Conservation (phyloP, 495 filamentous ascomycete genomes). For the Aspergillus egyptiacus region DNA sequence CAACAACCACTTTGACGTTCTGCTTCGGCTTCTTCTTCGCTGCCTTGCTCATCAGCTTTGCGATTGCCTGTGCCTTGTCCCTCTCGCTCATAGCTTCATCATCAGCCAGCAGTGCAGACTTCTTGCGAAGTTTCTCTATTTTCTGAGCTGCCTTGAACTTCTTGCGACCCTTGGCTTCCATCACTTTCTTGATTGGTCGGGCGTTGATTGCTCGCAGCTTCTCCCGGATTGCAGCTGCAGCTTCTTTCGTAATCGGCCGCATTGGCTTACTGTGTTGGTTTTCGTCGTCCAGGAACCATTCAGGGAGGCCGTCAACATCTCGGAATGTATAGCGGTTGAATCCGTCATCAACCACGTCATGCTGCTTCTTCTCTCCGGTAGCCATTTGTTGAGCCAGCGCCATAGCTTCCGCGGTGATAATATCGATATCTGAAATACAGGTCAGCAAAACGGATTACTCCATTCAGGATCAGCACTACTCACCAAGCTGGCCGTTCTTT, state of each 20-base stretch:
- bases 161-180: conserved; percentile 91
- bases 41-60: conserved; percentile 73
- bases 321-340: conserved; percentile 92
- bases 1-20: conserved; percentile 85
- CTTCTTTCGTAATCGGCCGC: conserved; percentile 83
- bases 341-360: conserved; percentile 78
- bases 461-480: conserved; percentile 16
- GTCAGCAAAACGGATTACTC: neutral
- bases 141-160: conserved; percentile 89
- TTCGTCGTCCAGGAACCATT: conserved; percentile 98
- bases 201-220: conserved; percentile 92
- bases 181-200: conserved; percentile 97
- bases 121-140: conserved; percentile 92
- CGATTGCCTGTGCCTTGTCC: conserved; percentile 84
- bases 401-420: conserved; percentile 99
- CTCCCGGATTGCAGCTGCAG: conserved; percentile 88
- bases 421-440: conserved; percentile 70
- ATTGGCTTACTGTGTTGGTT: conserved; percentile 71
- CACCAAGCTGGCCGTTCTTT: conserved; percentile 65
- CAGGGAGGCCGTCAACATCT: conserved; percentile 86
- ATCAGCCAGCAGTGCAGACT: conserved; percentile 76
- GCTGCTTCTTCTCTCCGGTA: conserved; percentile 68
- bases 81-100: conserved; percentile 90
- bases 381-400: conserved; percentile 91
- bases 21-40: conserved; percentile 79